Conservation (phyloP, 2,329 filamentous ascomycete genomes). For the Paracorniculantispora psalliotae region DNA sequence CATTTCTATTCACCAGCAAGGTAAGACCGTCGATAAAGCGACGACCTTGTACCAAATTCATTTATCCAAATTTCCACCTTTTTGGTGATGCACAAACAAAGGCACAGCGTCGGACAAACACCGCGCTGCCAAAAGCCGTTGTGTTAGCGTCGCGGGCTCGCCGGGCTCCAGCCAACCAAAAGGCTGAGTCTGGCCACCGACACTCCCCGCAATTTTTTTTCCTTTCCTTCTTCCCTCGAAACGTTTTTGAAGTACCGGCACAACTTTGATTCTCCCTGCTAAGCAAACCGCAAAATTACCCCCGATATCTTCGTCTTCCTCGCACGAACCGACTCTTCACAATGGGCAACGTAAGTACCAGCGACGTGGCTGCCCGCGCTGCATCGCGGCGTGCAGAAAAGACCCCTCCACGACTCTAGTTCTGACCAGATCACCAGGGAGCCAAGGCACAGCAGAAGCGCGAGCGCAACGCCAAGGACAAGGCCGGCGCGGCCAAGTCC, state of each 20-base stretch:
- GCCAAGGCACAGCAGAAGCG: constrained; percentile 67
- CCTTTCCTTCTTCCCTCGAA: background rate
- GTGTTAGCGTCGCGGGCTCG: background rate
- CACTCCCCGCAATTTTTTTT: constrained; percentile 12
- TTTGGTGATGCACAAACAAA: background rate
- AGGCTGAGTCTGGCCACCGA: background rate
- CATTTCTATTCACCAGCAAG: background rate
- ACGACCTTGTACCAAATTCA: too few relatives aligned
- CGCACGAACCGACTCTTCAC: background rate
- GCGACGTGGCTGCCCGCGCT: background rate
- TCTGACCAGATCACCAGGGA: constrained; percentile 38
- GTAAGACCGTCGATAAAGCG: too few relatives aligned
- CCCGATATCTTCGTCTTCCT: too few relatives aligned
- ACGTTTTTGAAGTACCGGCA: background rate
- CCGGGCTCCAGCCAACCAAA: constrained; percentile 7
- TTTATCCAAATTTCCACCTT: too few relatives aligned
- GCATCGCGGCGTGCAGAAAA: background rate
- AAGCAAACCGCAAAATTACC: too few relatives aligned
- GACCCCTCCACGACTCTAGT: background rate
- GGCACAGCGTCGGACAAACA: background rate
- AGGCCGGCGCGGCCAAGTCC: constrained; percentile 54
- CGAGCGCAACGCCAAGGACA: constrained; percentile 63
- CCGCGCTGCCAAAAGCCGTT: background rate
- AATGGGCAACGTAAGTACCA: constrained; percentile 15
- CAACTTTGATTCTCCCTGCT: background rate